Conservation (phyloP, 225 moss, liverwort and hornwort species). For the Marchantia paleacea region DNA sequence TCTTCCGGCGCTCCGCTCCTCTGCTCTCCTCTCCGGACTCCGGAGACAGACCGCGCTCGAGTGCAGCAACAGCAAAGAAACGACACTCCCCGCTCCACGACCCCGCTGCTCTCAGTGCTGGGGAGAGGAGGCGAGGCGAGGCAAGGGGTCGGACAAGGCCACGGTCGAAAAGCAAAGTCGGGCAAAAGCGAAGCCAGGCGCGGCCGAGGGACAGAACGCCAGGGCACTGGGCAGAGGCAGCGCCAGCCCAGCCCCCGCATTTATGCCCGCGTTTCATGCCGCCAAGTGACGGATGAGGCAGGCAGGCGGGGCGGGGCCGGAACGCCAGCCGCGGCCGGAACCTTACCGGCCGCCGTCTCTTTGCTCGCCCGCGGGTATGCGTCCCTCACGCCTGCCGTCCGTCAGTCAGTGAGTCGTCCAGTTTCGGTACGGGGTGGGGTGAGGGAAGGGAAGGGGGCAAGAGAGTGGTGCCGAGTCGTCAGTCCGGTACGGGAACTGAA, state of each 20-base stretch:
- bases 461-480: neutral
- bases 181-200: no score
- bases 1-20: neutral
- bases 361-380: neutral
- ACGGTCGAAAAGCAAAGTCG: no score
- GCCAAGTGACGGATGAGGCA: conserved; percentile 1
- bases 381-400: neutral
- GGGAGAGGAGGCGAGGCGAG: no score
- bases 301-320: neutral
- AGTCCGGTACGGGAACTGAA: neutral
- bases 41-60: no score
- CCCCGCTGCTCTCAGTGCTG: no score
- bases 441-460: neutral
- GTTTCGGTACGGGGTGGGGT: neutral
- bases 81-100: no score
- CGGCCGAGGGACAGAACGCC: no score
- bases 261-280: neutral
- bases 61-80: no score
- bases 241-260: neutral
- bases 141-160: no score
- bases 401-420: neutral
- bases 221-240: neutral
- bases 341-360: neutral
- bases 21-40: no score
- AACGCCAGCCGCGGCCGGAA: neutral